A percentile compares a stretch with the other conserved stretches of the same genome.
Evolutionary conservation across 2,329 filamentous ascomycete genomes (phyloP).

Genomic region (Phyllosticta capitalensis): DNA sequence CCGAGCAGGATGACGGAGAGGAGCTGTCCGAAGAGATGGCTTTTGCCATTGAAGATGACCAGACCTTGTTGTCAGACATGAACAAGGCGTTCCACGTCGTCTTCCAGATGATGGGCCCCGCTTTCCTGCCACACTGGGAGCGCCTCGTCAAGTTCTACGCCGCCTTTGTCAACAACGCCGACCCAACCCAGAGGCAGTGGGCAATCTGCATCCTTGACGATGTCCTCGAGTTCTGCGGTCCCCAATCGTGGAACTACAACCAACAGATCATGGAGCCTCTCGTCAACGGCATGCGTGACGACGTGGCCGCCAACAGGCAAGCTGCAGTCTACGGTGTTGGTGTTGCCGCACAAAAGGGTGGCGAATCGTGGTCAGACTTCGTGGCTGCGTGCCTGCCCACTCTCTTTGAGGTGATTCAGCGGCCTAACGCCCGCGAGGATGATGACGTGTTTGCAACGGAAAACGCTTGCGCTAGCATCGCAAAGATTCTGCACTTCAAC

Average conservation of each 20-base stretch:
- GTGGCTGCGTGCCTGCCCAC: slow-evolving; percentile 68
- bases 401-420: slow-evolving; percentile 74
- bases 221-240: slow-evolving; percentile 91
- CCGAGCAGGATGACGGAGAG: slow-evolving; percentile 77
- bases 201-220: slow-evolving; percentile 98
- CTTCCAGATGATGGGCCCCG: slow-evolving; percentile 87
- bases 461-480: slow-evolving; percentile 92
- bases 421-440: slow-evolving; percentile 73
- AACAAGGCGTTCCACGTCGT: slow-evolving; percentile 99
- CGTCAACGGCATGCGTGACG: slow-evolving; percentile 74
- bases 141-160: slow-evolving; percentile 77
- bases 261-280: slow-evolving; percentile 81
- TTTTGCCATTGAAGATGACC: slow-evolving; percentile 92
- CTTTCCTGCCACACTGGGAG: slow-evolving; percentile 84
- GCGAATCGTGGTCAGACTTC: slow-evolving; percentile 79
- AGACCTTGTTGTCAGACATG: slow-evolving; percentile 95
- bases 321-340: slow-evolving; percentile 94
- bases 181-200: slow-evolving; percentile 93
- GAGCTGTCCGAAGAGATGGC: slow-evolving; percentile 80
- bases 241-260: slow-evolving; percentile 77
- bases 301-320: slow-evolving; percentile 84
- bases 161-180: slow-evolving; percentile 67
- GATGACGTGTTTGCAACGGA: slow-evolving; percentile 96
- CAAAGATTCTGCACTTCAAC: slow-evolving; percentile 94
- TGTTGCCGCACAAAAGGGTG: slow-evolving; percentile 88